Percentiles rank a stretch among this genome's conserved stretches.
Evolutionary conservation across 2,329 filamentous ascomycete genomes (phyloP).

Genomic region (Aulographum hederae): DNA sequence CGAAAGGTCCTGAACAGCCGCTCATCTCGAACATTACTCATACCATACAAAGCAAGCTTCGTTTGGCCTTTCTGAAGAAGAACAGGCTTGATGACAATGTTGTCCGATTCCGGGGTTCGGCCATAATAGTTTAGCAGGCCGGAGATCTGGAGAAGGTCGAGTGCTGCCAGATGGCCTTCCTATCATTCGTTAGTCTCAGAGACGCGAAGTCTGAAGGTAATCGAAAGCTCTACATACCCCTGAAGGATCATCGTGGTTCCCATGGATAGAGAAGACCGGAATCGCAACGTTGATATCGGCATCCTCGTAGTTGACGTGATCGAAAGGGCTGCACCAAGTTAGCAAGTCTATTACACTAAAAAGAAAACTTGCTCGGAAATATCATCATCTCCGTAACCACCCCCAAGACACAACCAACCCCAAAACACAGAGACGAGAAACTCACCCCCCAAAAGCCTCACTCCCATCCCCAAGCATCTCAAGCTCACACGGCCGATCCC

Average conservation of each 20-base stretch:
- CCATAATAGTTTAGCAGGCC: constrained; percentile 94
- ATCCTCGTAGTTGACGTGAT: constrained; percentile 95
- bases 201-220: neutral
- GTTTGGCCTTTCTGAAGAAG: constrained; percentile 85
- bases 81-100: constrained; percentile 81
- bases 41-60: constrained; percentile 79
- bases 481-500: constrained; percentile 86
- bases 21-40: constrained; percentile 94
- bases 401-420: neutral
- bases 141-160: constrained; percentile 80
- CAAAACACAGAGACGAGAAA: no score
- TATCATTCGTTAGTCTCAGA: no score
- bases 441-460: constrained; percentile 62
- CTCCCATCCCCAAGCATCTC: constrained; percentile 88
- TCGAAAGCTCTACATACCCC: constrained; percentile 28
- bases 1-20: constrained; percentile 84
- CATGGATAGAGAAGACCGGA: constrained; percentile 94
- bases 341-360: neutral
- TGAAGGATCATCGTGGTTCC: constrained; percentile 96
- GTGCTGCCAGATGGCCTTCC: constrained; percentile 76
- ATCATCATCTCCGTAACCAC: neutral
- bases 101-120: constrained; percentile 77
- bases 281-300: constrained; percentile 94
- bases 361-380: neutral
- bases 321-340: constrained; percentile 40